Evolutionary conservation across 306 rosid species (phyloP).

Genomic region (Erythrophleum fordii): DNA sequence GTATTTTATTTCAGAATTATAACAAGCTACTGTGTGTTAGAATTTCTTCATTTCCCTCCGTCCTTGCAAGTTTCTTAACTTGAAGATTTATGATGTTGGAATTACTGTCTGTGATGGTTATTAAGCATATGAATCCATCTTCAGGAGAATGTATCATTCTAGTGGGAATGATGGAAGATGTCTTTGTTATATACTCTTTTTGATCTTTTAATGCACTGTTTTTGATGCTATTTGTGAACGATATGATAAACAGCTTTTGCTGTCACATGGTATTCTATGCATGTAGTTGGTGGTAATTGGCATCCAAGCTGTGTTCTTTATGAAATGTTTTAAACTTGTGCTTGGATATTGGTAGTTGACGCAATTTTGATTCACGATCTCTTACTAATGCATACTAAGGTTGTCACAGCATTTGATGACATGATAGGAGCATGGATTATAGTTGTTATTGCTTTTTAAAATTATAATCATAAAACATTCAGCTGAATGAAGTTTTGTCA

Average conservation of each 20-base stretch:
- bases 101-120: slow-evolving; percentile 16
- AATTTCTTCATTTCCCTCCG: neutral
- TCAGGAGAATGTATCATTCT: slow-evolving; percentile 8
- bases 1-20: slow-evolving; percentile 12
- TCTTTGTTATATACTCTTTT: neutral
- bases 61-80: slow-evolving; percentile 8
- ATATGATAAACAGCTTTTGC: slow-evolving; percentile 29
- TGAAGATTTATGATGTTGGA: neutral
- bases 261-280: slow-evolving; percentile 29
- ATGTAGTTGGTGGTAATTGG: slow-evolving; percentile 6
- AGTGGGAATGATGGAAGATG: slow-evolving; percentile 27
- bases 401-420: neutral
- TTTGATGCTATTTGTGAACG: slow-evolving; percentile 25
- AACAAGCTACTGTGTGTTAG: slow-evolving; percentile 6
- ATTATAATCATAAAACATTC: neutral
- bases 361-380: neutral
- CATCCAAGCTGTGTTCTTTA: neutral
- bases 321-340: slow-evolving; percentile 18
- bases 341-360: slow-evolving; percentile 7
- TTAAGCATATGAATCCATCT: slow-evolving; percentile 4
- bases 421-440: neutral
- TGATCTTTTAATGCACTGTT: neutral
- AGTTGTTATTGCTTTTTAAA: slow-evolving; percentile 2
- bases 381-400: neutral
- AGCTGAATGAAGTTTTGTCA: neutral